Conservation (phyloP, 345 rosid genomes). For the Odontarrhena argentea region DNA sequence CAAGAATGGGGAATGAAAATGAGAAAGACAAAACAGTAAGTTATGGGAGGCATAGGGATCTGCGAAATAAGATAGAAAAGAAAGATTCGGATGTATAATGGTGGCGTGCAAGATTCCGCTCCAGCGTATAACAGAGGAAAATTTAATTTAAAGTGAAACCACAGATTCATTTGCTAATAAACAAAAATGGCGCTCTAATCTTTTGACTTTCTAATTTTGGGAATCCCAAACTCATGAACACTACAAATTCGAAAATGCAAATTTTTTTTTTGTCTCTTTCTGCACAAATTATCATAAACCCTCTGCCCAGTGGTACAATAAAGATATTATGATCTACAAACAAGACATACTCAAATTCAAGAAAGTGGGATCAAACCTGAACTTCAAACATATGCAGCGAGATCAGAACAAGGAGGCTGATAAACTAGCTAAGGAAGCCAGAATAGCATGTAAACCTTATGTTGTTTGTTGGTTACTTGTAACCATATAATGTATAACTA, state of each 20-base stretch:
- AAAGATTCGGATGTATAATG: conserved; percentile 5
- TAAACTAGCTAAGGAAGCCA: too few species aligned
- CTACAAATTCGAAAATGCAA: conserved; percentile 13
- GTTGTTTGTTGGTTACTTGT: too few species aligned
- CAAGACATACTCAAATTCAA: too few species aligned
- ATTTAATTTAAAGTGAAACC: background rate
- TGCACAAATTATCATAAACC: background rate
- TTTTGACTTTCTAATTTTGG: conserved; percentile 36
- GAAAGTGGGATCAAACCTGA: too few species aligned
- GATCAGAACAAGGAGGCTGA: too few species aligned
- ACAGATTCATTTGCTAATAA: conserved; percentile 29
- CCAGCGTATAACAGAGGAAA: conserved; percentile 20
- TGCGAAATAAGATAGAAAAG: conserved; percentile 11
- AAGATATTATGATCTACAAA: too few species aligned
- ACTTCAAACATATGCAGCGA: too few species aligned
- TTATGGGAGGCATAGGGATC: conserved; percentile 28
- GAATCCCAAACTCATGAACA: conserved; percentile 13
- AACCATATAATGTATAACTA: too few species aligned
- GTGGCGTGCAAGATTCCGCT: conserved; percentile 9
- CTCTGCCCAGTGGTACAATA: background rate
- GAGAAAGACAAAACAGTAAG: conserved; percentile 15
- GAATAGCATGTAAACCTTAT: too few species aligned
- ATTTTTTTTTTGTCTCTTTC: background rate
- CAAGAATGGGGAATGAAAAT: conserved; percentile 2
- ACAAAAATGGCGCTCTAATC: conserved; percentile 31